Evolutionary conservation across 768 basidiomycete species (phyloP).

Genomic region (Tulasnella sp.): DNA sequence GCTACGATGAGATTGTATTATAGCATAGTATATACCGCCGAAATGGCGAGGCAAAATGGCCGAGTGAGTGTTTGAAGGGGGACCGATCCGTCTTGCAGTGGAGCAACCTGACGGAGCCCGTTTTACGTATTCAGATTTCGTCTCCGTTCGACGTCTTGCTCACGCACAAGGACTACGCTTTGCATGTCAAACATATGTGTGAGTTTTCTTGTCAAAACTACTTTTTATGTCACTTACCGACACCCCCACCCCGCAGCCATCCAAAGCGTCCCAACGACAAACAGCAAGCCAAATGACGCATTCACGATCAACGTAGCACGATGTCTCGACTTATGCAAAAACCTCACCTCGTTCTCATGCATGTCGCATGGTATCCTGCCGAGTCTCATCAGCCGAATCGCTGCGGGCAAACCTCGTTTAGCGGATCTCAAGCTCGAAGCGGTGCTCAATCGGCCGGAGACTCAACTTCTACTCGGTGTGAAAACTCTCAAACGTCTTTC

Average conservation of each 20-base stretch:
- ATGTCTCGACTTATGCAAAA: constrained; percentile 21
- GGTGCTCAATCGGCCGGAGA: constrained; percentile 14
- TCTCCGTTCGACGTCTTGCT: constrained; percentile 31
- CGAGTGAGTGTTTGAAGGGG: constrained; percentile 24
- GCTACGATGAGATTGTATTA: constrained; percentile 12
- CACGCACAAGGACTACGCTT: constrained; percentile 19
- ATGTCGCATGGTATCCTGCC: constrained; percentile 27
- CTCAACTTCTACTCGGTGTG: background rate
- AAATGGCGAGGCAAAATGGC: constrained; percentile 27
- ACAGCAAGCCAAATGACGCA: constrained; percentile 20
- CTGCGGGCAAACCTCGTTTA: constrained; percentile 19
- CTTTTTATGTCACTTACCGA: background rate
- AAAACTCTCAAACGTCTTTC: constrained; percentile 6
- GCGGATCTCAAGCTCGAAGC: constrained; percentile 29
- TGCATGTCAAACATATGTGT: constrained; percentile 29
- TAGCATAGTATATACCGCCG: constrained; percentile 9
- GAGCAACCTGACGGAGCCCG: background rate
- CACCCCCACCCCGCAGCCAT: constrained; percentile 5
- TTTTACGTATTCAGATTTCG: constrained; percentile 26
- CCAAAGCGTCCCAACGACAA: constrained; percentile 16
- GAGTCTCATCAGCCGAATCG: constrained; percentile 7
- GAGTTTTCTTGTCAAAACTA: background rate
- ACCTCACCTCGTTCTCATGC: constrained; percentile 31
- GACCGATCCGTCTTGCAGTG: background rate
- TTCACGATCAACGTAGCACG: constrained; percentile 20